Percentiles rank a stretch among this genome's conserved stretches.
Evolutionary conservation across 768 basidiomycete species (phyloP).

Genomic region (Mycena pura): DNA sequence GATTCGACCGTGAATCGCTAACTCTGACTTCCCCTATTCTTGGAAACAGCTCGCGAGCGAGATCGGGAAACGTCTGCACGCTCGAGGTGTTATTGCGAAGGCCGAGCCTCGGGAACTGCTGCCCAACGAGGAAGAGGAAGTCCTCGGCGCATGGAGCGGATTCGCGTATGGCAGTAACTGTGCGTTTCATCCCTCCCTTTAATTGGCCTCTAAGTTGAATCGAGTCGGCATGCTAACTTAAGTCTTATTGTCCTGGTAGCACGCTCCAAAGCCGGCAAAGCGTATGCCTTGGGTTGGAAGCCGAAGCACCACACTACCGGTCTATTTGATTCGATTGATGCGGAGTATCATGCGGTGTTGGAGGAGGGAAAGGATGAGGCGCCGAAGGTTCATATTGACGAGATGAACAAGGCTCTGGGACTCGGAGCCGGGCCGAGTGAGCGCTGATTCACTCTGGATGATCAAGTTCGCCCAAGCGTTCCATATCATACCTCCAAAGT

Average conservation of each 20-base stretch:
- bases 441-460: too few species aligned
- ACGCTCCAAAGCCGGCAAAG: slow-evolving; percentile 22
- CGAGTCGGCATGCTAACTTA: too few species aligned
- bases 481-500: too few species aligned
- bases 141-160: slow-evolving; percentile 23
- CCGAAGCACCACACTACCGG: slow-evolving; percentile 21
- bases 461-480: too few species aligned
- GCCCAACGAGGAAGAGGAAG: slow-evolving; percentile 12
- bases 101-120: slow-evolving; percentile 13
- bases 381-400: slow-evolving; percentile 27
- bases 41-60: slow-evolving; percentile 21
- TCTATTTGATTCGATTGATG: slow-evolving; percentile 25
- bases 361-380: slow-evolving; percentile 22
- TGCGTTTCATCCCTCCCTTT: not conserved
- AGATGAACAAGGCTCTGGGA: slow-evolving; percentile 21
- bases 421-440: not conserved
- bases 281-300: slow-evolving; percentile 20
- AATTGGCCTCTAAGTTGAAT: not conserved
- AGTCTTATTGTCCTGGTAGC: slow-evolving; percentile 2
- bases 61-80: slow-evolving; percentile 18
- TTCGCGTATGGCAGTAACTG: slow-evolving; percentile 29
- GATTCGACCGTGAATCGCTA: too few species aligned
- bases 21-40: too few species aligned
- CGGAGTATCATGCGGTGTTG: slow-evolving; percentile 22
- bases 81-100: slow-evolving; percentile 17